These are phyloP conservation scores for Avena atlantica DNA, from an alignment of 176 grass and related monocot species.

Conservation along the genomic window DNA sequence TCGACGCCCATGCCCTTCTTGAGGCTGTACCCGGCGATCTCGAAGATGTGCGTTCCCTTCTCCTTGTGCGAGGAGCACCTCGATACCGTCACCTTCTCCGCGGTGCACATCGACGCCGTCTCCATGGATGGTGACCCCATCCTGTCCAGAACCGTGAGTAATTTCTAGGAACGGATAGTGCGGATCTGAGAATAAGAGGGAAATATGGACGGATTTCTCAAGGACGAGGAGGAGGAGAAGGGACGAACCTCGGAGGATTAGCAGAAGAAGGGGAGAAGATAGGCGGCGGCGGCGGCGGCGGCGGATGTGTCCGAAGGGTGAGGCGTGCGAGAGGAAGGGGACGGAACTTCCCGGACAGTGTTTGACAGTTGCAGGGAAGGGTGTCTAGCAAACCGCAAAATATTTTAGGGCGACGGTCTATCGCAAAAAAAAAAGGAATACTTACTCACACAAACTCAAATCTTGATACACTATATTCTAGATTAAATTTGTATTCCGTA, in stretches of 20 bases:
- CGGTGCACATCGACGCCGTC: not conserved
- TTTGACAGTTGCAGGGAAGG: too few species aligned
- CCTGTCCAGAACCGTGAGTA: not conserved
- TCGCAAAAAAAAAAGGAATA: too few species aligned
- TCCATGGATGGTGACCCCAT: not conserved
- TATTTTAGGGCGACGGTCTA: too few species aligned
- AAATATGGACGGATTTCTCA: not conserved
- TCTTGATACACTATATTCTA: too few species aligned
- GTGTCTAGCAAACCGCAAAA: too few species aligned
- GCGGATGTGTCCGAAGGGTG: not conserved
- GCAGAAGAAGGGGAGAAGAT: not conserved
- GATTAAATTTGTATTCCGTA: too few species aligned
- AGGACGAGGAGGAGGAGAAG: not conserved
- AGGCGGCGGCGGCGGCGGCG: not conserved
- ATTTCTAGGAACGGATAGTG: not conserved
- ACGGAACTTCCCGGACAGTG: too few species aligned
- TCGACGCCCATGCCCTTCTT: not conserved
- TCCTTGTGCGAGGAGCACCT: conserved; percentile 5
- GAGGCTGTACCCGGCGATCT: conserved; percentile 13
- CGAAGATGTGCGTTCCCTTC: conserved; percentile 1
- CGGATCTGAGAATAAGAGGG: not conserved
- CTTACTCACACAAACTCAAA: too few species aligned
- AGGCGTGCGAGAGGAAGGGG: not conserved
- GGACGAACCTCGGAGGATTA: not conserved
- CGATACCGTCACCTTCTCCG: conserved; percentile 1